Conservation (phyloP, 129 eudicot species). For the Pittosporum tobira region DNA sequence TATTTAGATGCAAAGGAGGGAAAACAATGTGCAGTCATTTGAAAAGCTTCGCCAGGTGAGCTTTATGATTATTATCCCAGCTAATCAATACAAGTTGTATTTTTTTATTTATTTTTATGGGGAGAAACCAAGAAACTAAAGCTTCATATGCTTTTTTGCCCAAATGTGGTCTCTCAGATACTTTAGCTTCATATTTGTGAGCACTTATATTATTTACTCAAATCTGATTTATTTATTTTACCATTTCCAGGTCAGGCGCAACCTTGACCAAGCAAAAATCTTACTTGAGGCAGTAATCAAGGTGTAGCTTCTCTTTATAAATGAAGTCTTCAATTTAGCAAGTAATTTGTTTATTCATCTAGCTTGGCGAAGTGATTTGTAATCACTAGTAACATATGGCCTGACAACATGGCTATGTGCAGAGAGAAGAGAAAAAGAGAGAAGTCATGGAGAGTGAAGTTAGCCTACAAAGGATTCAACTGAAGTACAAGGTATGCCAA, state of each 20-base stretch:
- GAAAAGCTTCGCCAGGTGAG: conserved; percentile 97
- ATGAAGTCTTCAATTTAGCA: neutral
- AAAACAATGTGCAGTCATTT: conserved; percentile 93
- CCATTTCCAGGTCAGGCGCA: conserved; percentile 78
- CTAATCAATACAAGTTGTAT: too few species aligned
- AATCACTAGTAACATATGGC: conserved; percentile 5
- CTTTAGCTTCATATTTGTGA: neutral
- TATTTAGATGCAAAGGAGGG: conserved; percentile 92
- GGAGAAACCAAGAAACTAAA: neutral
- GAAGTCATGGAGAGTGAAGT: conserved; percentile 88
- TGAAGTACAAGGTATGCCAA: conserved; percentile 79
- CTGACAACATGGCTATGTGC: conserved; percentile 12
- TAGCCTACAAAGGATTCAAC: conserved; percentile 70
- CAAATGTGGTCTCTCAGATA: neutral
- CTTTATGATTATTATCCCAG: conserved; percentile 1
- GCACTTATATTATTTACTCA: neutral
- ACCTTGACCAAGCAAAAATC: conserved; percentile 91
- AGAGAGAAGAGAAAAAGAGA: conserved; percentile 97
- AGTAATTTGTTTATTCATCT: neutral
- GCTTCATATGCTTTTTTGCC: neutral
- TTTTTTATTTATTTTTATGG: too few species aligned
- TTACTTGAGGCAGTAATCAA: conserved; percentile 73
- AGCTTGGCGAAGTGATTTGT: neutral
- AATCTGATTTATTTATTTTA: neutral
- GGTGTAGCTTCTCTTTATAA: conserved; percentile 28